Conservation (phyloP, 2,329 filamentous ascomycete genomes). For the Chaetomium sp. region DNA sequence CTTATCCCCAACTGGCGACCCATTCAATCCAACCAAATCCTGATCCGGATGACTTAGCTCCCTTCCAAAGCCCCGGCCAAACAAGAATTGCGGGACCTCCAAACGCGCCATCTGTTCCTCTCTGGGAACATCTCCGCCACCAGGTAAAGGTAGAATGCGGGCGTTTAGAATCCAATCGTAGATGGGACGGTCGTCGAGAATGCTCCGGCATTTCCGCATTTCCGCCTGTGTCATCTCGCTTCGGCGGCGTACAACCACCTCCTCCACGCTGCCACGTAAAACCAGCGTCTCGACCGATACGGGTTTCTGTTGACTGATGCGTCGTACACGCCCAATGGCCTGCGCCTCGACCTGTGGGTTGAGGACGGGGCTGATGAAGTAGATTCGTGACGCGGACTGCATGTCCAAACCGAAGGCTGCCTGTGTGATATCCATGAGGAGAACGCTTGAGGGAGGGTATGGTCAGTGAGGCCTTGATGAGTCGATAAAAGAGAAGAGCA, state of each 20-base stretch:
- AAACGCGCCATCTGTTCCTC: constrained; percentile 15
- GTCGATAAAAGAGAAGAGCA: neutral
- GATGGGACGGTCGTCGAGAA: constrained; percentile 52
- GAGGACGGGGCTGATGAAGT: constrained; percentile 83
- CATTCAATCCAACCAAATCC: constrained; percentile 7
- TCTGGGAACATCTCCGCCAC: neutral
- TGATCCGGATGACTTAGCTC: constrained; percentile 9
- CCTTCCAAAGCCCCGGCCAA: constrained; percentile 15
- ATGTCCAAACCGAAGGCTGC: constrained; percentile 86
- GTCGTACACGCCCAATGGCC: constrained; percentile 81
- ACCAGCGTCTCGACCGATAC: constrained; percentile 85
- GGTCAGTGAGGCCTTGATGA: neutral
- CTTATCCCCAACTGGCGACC: neutral
- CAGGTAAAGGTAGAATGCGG: constrained; percentile 35
- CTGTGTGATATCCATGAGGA: constrained; percentile 87
- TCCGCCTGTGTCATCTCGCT: constrained; percentile 67
- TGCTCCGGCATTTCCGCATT: constrained; percentile 47
- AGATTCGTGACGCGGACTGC: constrained; percentile 73
- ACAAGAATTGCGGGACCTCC: constrained; percentile 10
- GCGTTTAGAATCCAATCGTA: constrained; percentile 53
- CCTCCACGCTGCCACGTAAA: constrained; percentile 72
- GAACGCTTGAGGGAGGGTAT: constrained; percentile 42
- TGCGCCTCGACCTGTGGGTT: constrained; percentile 82
- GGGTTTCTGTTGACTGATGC: constrained; percentile 73
- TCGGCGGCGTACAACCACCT: constrained; percentile 69